These are phyloP conservation scores for Exidia glandulosa DNA, from an alignment of 768 basidiomycete species.

Conservation along the genomic window DNA sequence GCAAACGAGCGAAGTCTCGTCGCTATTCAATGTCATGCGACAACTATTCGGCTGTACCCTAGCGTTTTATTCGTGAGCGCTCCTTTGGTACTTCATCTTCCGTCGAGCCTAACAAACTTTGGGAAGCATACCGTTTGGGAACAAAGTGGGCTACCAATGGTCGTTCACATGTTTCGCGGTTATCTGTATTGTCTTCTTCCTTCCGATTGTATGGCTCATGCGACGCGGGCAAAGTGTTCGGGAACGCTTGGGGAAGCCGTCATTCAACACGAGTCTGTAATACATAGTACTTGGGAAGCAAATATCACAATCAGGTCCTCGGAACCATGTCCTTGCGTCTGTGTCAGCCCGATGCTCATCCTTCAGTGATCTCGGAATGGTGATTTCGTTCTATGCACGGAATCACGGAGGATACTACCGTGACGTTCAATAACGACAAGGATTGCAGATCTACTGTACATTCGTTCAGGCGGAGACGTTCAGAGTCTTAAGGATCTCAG, in stretches of 20 bases:
- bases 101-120: neutral
- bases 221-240: neutral
- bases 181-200: slow-evolving; percentile 1
- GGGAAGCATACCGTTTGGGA: neutral
- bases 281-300: neutral
- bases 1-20: slow-evolving; percentile 2
- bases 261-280: neutral
- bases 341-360: too few relatives aligned
- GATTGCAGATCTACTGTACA: too few relatives aligned
- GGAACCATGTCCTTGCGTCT: too few relatives aligned
- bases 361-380: too few relatives aligned
- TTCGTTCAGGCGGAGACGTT: too few relatives aligned
- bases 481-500: neutral
- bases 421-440: too few relatives aligned
- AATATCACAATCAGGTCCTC: too few relatives aligned
- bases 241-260: neutral
- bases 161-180: neutral
- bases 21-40: slow-evolving; percentile 3
- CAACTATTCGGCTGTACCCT: slow-evolving; percentile 4
- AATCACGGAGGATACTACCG: too few relatives aligned
- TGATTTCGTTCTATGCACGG: too few relatives aligned
- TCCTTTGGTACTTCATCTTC: neutral
- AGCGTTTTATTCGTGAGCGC: slow-evolving; percentile 2
- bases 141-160: slow-evolving; percentile 2
- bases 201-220: slow-evolving; percentile 5